Conservation (phyloP, 78 protist species). For the Monocercomonoides exilis region DNA sequence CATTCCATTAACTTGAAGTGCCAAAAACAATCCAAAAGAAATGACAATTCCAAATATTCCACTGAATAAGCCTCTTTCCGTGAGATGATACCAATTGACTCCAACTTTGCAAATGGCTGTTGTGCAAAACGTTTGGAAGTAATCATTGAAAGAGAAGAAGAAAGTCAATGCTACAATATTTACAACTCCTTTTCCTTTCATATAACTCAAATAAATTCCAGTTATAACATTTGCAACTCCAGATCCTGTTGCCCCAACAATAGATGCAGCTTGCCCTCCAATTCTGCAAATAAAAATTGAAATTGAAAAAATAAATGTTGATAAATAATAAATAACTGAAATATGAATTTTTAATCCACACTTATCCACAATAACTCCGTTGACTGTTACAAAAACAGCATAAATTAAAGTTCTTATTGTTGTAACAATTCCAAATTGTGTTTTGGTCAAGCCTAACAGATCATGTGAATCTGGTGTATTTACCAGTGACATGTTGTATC, state of each 20-base stretch:
- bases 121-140: constrained; percentile 30
- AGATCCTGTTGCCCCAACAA: constrained; percentile 21
- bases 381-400: constrained; percentile 19
- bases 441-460: not conserved
- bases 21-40: constrained; percentile 40
- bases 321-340: not conserved
- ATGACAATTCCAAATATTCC: constrained; percentile 28
- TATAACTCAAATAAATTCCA: not conserved
- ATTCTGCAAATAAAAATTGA: not conserved
- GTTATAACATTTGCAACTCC: not conserved
- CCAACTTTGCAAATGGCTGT: constrained; percentile 28
- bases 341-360: not conserved
- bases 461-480: not conserved
- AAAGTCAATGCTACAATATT: not conserved
- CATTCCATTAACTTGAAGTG: not conserved
- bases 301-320: not conserved
- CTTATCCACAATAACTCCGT: constrained; percentile 22
- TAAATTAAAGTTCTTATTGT: not conserved
- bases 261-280: constrained; percentile 1
- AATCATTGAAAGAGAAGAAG: constrained; percentile 15
- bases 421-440: constrained; percentile 5
- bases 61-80: constrained; percentile 32
- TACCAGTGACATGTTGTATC: not conserved
- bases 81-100: constrained; percentile 23
- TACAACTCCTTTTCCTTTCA: not conserved